Evolutionary conservation across 75 land plant genomes (phyloP), one percentile per base, ranked within the genome.

Genomic region (Picea sitchensis): DNA sequence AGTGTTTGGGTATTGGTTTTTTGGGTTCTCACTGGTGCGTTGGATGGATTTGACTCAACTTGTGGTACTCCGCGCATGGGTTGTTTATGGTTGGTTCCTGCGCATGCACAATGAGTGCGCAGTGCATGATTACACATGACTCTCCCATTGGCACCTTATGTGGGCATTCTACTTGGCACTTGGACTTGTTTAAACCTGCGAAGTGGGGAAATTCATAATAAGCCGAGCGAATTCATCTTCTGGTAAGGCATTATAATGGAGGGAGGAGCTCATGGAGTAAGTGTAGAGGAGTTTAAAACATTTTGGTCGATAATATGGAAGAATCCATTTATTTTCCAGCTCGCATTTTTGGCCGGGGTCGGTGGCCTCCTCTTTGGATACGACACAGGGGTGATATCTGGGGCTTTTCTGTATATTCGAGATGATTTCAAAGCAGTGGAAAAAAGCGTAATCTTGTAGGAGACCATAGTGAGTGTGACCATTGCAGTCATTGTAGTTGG

Each of bases 401-500:
- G 95, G 12, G 95, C 95, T 8, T 84, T 88, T 21, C 86, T 92
- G 6, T 92, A 88, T 76, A 91, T 93, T 31, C 79, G 85, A 3
- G 96, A 93, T 34, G 96, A 93, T 61, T 93, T 91, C 75, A 78
- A 83, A 61, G 23, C 58, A 2, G 93, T 93, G 30, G 82, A 83
- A 26, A 78, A 65, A 67, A 88, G 88, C 51, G 87, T 86, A 44
- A 77, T 88, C 82, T 81, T 93, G 23, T 93, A 89, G 88, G 95
- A 94, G 76, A 86, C 88, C 21, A 94, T 94, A 59, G 96, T 94
- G 30, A 90, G 94, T 84, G 92, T 87, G 90, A 94, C 96, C 7
- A 91, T 94, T n/a, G 94, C 92, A 30, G 96, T 91, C 31, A 94
- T 94, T 8, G 89, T 90, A 30, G 34, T 94, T 15, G 96, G 96